These are phyloP conservation scores for Paramecium tetraurelia DNA, from an alignment of 73 alveolate species.

Conservation along the genomic window DNA sequence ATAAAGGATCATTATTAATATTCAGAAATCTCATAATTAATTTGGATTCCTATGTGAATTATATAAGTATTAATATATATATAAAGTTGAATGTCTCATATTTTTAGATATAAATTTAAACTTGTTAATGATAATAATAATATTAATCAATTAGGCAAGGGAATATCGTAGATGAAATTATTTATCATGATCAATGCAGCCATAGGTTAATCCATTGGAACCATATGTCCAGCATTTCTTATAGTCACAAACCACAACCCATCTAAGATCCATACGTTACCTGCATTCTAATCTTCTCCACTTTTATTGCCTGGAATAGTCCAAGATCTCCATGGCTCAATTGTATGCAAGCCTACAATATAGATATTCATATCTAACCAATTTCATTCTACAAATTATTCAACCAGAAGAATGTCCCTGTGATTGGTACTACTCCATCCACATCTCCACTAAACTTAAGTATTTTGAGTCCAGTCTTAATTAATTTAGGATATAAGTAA, in stretches of 20 bases:
- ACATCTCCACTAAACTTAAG: slow-evolving; percentile 46
- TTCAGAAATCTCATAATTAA: no score
- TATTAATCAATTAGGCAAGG: not conserved
- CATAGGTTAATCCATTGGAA: slow-evolving; percentile 88
- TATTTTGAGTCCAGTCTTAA: not conserved
- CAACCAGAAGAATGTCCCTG: slow-evolving; percentile 15
- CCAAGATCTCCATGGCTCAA: slow-evolving; percentile 46
- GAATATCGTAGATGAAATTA: slow-evolving; percentile 62
- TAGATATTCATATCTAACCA: not conserved
- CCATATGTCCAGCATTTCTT: slow-evolving; percentile 95
- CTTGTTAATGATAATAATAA: not conserved
- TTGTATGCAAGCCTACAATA: not conserved
- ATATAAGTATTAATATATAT: no score
- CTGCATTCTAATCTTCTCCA: slow-evolving; percentile 44
- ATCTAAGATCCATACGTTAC: slow-evolving; percentile 3
- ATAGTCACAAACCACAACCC: slow-evolving; percentile 78
- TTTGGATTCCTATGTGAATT: no score
- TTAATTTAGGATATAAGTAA: not conserved
- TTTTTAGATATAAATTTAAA: no score
- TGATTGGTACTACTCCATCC: slow-evolving; percentile 5
- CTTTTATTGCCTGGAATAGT: not conserved
- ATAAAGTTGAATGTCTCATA: no score
- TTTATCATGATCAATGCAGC: slow-evolving; percentile 73
- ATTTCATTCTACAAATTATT: not conserved
- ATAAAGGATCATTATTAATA: no score